Conservation (phyloP, 2,329 filamentous ascomycete genomes). For the Hymenoscyphus albidus region DNA sequence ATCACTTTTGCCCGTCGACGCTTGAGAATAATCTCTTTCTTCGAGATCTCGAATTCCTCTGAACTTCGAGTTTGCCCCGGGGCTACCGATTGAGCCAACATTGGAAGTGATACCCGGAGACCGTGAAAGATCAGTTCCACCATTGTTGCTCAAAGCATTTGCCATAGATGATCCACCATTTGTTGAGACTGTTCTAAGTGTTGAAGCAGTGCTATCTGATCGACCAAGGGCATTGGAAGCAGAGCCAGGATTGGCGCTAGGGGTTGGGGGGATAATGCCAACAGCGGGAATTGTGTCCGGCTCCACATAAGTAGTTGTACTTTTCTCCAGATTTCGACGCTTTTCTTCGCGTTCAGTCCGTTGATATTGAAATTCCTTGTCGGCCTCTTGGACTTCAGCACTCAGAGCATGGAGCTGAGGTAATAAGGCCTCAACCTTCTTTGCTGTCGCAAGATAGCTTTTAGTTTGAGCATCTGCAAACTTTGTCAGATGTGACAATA, state of each 20-base stretch:
- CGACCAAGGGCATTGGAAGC: slow-evolving; percentile 62
- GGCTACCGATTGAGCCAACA: slow-evolving; percentile 43
- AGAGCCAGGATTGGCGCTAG: slow-evolving; percentile 28
- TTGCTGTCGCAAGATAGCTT: slow-evolving; percentile 75
- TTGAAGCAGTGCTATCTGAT: slow-evolving; percentile 70
- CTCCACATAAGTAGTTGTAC: slow-evolving; percentile 68
- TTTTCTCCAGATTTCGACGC: slow-evolving; percentile 83
- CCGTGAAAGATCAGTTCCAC: slow-evolving; percentile 40
- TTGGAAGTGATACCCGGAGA: slow-evolving; percentile 51
- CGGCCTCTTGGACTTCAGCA: slow-evolving; percentile 83
- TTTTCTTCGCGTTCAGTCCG: slow-evolving; percentile 95
- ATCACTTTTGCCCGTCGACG: slow-evolving; percentile 50
- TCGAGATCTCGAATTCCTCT: slow-evolving; percentile 91
- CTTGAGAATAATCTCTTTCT: slow-evolving; percentile 64
- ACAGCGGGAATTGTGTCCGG: slow-evolving; percentile 55
- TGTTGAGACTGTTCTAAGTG: slow-evolving; percentile 51
- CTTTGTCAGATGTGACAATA: slow-evolving; percentile 88
- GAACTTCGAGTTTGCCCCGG: slow-evolving; percentile 61
- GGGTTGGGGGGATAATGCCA: slow-evolving; percentile 33
- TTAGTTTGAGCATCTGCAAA: slow-evolving; percentile 89
- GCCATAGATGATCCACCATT: slow-evolving; percentile 35
- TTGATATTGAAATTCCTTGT: slow-evolving; percentile 96
- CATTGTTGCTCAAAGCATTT: slow-evolving; percentile 33
- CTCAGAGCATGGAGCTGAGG: slow-evolving; percentile 88
- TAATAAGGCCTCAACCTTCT: slow-evolving; percentile 80